Percentiles rank a stretch among this genome's conserved stretches.
Conservation (phyloP, 2,329 filamentous ascomycete species). For the Fusarium sp. region DNA sequence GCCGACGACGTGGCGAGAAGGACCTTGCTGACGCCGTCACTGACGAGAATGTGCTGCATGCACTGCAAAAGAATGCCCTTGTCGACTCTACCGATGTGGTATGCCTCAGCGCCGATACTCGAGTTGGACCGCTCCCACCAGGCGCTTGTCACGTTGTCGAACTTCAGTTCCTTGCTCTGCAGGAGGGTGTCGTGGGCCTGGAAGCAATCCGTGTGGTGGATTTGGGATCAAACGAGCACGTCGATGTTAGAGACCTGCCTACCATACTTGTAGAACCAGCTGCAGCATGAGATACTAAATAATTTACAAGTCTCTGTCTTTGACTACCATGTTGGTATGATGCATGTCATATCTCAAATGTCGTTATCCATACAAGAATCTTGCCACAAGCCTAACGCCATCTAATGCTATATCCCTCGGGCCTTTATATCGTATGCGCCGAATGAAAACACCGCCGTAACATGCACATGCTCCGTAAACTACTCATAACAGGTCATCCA, state of each 20-base stretch:
- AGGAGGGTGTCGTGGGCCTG: conserved; percentile 74
- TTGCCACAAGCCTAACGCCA: conserved; percentile 39
- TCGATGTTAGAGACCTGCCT: conserved; percentile 81
- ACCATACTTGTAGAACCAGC: conserved; percentile 68
- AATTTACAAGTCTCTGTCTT: conserved; percentile 6
- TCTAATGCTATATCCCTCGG: conserved; percentile 38
- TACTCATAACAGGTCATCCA: conserved; percentile 59
- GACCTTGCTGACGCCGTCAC: conserved; percentile 74
- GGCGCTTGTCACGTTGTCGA: conserved; percentile 80
- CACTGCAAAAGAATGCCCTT: conserved; percentile 74
- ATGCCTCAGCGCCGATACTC: conserved; percentile 80
- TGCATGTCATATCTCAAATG: conserved; percentile 39
- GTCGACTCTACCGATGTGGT: conserved; percentile 76
- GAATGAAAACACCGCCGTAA: conserved; percentile 38
- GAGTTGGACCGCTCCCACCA: conserved; percentile 78
- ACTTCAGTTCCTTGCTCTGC: conserved; percentile 77
- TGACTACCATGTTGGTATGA: conserved; percentile 32
- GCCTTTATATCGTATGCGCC: conserved; percentile 32
- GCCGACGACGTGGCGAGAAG: conserved; percentile 51
- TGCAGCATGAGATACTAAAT: conserved; percentile 36
- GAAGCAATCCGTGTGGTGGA: conserved; percentile 82
- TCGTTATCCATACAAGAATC: conserved; percentile 39
- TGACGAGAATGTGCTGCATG: conserved; percentile 78
- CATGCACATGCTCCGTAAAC: conserved; percentile 42
- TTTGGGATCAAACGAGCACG: conserved; percentile 78